A percentile compares a stretch with the other conserved stretches of the same genome.
Evolutionary conservation across 1,139 yeast species (phyloP).

Genomic region (Protomyces macrosporus): DNA sequence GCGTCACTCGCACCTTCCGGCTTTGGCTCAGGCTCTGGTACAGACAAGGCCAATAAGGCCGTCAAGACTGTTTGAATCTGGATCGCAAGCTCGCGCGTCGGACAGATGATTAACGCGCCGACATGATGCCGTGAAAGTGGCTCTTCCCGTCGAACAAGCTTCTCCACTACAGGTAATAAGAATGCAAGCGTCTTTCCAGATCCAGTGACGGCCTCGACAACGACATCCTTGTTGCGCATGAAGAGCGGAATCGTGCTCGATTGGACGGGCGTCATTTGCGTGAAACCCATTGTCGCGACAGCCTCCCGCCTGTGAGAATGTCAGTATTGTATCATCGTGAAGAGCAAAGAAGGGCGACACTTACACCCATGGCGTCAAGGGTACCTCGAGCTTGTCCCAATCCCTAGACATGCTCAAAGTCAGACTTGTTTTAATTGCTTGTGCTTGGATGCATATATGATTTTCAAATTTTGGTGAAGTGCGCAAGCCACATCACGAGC

Average conservation of each 20-base stretch:
- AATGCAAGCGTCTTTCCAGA: constrained; percentile 93
- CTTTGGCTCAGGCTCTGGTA: constrained; percentile 32
- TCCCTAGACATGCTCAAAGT: not conserved
- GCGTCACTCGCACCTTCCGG: constrained; percentile 69
- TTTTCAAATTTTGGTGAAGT: no score
- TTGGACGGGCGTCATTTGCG: constrained; percentile 92
- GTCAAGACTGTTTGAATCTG: constrained; percentile 71
- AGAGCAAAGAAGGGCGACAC: not conserved
- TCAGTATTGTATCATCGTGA: not conserved
- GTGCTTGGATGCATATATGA: no score
- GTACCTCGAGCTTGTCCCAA: not conserved
- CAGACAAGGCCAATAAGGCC: constrained; percentile 48
- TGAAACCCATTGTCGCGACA: constrained; percentile 64
- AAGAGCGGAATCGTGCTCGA: constrained; percentile 90
- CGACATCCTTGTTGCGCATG: constrained; percentile 86
- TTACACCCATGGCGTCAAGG: not conserved
- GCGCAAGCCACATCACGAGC: no score
- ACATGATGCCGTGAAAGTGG: constrained; percentile 50
- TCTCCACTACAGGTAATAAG: constrained; percentile 70
- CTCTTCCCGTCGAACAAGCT: constrained; percentile 35
- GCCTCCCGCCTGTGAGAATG: constrained; percentile 46
- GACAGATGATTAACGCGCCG: constrained; percentile 69
- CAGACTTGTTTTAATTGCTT: no score
- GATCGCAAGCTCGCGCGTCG: constrained; percentile 86
- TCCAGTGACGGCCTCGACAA: constrained; percentile 94